Evolutionary conservation across 108 stramenopile genomes (phyloP), one percentile per base, ranked within the genome.

Genomic region (Fragilariopsis cylindrus): DNA sequence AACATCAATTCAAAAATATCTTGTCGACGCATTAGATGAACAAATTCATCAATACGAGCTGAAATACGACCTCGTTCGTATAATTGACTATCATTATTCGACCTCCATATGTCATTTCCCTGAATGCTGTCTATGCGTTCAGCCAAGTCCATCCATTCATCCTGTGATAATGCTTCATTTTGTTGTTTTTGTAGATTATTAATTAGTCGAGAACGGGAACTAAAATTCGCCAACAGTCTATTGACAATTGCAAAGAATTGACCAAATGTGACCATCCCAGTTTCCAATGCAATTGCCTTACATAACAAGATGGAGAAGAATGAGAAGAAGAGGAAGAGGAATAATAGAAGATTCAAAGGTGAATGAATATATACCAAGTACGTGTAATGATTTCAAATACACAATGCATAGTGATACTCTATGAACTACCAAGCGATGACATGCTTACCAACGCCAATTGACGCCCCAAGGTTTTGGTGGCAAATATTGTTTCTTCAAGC

Each of bases 1-100:
- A 97, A 97, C 92, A 92, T 93, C 46, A 92, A 78, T 52, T 95
- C 91, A 80, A 95, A 93, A 13, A 97, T 90, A 82, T 95, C 96
- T 6, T 85, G 82, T 8, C 90, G 82, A 48, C 91, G 74, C 90
- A 97, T 95, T 46, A 97, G 77, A 77, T 94, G 91, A 19, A 92
- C 90, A 71, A 90, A 85, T 73, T 94, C 93, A 71, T 96, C 93
- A 69, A 93, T 92, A 13, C 93, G 77, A 4, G 91, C 88, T 15
- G 80, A 82, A 60, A 96, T 94, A 15, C 93, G 88, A 13, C 92
- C 92, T 42, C 83, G 72, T 71, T 95, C 94, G 70, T 95, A 94
- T 30, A 93, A 74, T 44, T 79, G 86, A 73, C 91, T 91, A 45
- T 82, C 79, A 49, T 90, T 88, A 60, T 97, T 88, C 39, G 81